A percentile compares a stretch with the other conserved stretches of the same genome.
Evolutionary conservation across 148 eudicot genomes (phyloP).

Genomic region (Rhododendron mucronatum): DNA sequence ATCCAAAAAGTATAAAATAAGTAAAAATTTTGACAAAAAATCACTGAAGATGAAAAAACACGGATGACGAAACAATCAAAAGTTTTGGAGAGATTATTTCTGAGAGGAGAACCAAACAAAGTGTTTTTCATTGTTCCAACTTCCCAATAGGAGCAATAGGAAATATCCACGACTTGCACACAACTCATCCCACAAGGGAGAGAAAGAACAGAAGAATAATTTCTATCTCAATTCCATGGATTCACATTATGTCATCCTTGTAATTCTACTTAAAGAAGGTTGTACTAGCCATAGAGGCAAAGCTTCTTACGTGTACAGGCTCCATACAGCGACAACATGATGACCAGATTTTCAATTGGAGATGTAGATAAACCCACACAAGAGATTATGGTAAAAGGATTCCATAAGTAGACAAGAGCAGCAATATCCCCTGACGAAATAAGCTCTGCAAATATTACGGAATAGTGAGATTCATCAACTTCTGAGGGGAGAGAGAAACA

Average conservation of each 20-base stretch:
- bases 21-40: no score
- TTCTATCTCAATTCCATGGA: neutral
- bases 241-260: neutral
- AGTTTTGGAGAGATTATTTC: no score
- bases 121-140: neutral
- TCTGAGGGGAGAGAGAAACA: neutral
- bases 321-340: slow-evolving; percentile 76
- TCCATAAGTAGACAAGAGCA: slow-evolving; percentile 88
- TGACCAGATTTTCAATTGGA: slow-evolving; percentile 74
- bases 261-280: neutral
- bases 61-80: no score
- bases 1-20: no score
- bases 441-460: slow-evolving; percentile 34
- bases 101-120: no score
- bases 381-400: slow-evolving; percentile 82
- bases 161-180: neutral
- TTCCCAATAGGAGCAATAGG: neutral
- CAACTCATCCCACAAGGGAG: neutral
- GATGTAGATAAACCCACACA: slow-evolving; percentile 84
- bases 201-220: neutral
- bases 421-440: slow-evolving; percentile 79
- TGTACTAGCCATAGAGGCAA: neutral
- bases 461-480: slow-evolving; percentile 21
- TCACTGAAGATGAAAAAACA: no score
- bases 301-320: slow-evolving; percentile 74